Conservation (phyloP, 371 early-diverging fungal genomes). For the Massospora cicadina region DNA sequence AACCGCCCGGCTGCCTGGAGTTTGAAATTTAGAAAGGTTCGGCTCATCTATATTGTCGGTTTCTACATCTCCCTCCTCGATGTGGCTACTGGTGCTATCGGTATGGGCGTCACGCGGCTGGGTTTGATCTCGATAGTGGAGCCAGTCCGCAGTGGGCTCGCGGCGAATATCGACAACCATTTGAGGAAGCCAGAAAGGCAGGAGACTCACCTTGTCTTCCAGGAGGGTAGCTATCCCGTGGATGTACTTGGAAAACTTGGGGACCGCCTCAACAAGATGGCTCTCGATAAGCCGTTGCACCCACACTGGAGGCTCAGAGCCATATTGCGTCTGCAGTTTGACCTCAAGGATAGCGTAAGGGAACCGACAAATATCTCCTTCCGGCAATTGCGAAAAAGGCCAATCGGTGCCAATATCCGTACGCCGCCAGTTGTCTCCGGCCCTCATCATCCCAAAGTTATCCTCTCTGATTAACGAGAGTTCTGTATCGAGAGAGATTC, state of each 20-base stretch:
- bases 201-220: slow-evolving; percentile 57
- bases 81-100: not conserved
- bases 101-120: not conserved
- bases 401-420: slow-evolving; percentile 81
- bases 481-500: slow-evolving; percentile 97
- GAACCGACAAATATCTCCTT: slow-evolving; percentile 73
- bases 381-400: slow-evolving; percentile 77
- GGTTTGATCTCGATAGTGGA: slow-evolving; percentile 10
- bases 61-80: slow-evolving; percentile 1
- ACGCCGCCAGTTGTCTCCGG: slow-evolving; percentile 88
- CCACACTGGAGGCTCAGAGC: slow-evolving; percentile 87
- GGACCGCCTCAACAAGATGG: slow-evolving; percentile 88
- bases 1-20: not conserved
- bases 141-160: slow-evolving; percentile 24
- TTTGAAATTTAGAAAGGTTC: not conserved
- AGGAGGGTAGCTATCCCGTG: slow-evolving; percentile 93
- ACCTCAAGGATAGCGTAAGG: slow-evolving; percentile 98
- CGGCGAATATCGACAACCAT: slow-evolving; percentile 87
- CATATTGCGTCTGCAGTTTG: slow-evolving; percentile 83
- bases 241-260: slow-evolving; percentile 97
- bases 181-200: slow-evolving; percentile 97
- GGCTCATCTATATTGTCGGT: not conserved
- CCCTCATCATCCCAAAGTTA: slow-evolving; percentile 52
- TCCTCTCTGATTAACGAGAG: slow-evolving; percentile 95
- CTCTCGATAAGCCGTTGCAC: slow-evolving; percentile 77